Evolutionary conservation across 257 asterid genomes (phyloP), one percentile per base, ranked within the genome.

Genomic region (Nicotiana attenuata): DNA sequence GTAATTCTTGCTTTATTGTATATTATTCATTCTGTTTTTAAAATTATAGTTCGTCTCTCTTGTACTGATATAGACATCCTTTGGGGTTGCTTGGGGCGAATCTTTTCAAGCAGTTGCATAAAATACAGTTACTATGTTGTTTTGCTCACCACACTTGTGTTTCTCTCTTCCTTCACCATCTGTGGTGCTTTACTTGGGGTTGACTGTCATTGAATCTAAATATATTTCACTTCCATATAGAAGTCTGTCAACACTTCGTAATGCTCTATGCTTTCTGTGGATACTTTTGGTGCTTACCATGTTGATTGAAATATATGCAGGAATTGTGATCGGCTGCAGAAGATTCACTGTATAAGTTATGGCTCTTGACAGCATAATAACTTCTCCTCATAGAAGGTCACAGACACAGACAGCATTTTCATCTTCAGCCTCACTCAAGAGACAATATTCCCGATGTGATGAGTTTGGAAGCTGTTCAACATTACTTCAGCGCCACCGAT

Each of bases 381-480:
- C 87, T 35, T 89, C 92, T 24, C 92, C 92, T 76, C 92, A 87
- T 76, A 83, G 92, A 82, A 87, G 92, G 80, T 78, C 91, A 65
- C 89, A 85, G 81, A 33, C 85, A 13, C 90, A 85, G 67, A 87
- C 52, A 55, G 85, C 82, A 10, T 83, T 89, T 24, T 83, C 88
- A 52, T 22, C 47, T 69, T 67, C 89, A 9, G 85, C 86, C 64
- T 60, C 82, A 20, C n/a, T 53, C 33, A 85, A 71, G 80, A 88
- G 76, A 71, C 85, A 86, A 61, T 66, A 59, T 61, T 77, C 87
- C 3, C 87, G 90, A 22, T 85, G 77, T 9, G 81, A 87, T 53
- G 91, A 89, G 35, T 82, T 87, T 1, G 91, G 88, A 31, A 85
- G 84, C 77, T 82, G 82, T 41, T 75, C 89, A 22, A 82, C 87